Base-by-base conservation (phyloP, 176 grass and related monocot species). In the Bromus sterilis region DNA sequence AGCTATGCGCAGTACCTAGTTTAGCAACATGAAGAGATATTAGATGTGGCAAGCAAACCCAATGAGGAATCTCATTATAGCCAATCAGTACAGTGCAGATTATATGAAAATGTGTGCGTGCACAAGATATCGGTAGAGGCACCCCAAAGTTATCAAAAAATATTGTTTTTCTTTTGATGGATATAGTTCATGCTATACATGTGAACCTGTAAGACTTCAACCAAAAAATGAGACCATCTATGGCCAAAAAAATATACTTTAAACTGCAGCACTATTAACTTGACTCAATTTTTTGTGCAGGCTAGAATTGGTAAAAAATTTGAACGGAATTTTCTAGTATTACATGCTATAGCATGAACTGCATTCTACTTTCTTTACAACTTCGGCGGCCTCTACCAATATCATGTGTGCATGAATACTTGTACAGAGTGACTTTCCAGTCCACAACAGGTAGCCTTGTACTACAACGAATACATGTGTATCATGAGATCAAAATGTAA, bases 1-100 rank as follows among this genome's bases (percentile, higher is more conserved):
- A 83, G 26, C 64, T 87, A 83, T 63, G 15, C 92, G 95, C 29
- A 97, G 89, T 44, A 89, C 90, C 95, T 97, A 80, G 66, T 77
- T 44, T 88, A 62, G 26, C 65, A 63, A 37, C 48, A 31, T 48
- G 7, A 90, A 84, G 66, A 62, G 14, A 75, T 30, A 66, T 73
- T 58, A 80, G 24, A 79, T 68, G 49, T 3, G 78, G 21, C 64
- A 74, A 43, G 58, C 41, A 78, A 55, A 39, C 25, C 24, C 31
- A 67, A 80, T 18, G 31, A 66, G 58, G 78, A 65, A 67, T 82
- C 20, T 31, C 56, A 39, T 23, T 68, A 34, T 32, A 84, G 35
- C 11, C 65, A 75, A 75, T 75, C 74, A 74, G 66, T 46, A 21
- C 4, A 71, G 24, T 44, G 40, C 7, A 71, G 24, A 41, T 71